Evolutionary conservation across 176 grass and related monocot genomes (phyloP).

Genomic region (Bonia amplexicaulis): DNA sequence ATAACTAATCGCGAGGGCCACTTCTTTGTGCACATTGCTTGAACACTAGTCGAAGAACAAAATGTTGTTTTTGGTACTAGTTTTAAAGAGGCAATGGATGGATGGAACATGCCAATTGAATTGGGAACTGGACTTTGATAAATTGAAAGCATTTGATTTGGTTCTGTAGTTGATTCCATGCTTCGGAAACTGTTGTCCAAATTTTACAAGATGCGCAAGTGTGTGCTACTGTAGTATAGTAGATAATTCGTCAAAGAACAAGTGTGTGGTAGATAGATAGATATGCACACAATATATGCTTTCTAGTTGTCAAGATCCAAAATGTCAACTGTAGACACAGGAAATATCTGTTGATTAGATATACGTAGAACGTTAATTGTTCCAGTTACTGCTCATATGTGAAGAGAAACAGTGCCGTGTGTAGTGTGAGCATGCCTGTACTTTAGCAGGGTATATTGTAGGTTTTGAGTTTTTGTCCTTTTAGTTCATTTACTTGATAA

Average conservation of each 20-base stretch:
- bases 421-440: neutral
- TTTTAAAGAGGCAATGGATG: neutral
- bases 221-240: neutral
- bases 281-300: neutral
- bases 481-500: neutral
- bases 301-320: neutral
- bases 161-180: neutral
- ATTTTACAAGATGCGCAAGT: neutral
- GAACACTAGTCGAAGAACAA: neutral
- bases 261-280: neutral
- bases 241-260: neutral
- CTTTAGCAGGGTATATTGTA: neutral
- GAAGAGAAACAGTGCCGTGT: neutral
- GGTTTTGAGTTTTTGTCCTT: neutral
- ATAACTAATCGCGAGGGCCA: neutral
- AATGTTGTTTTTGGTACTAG: neutral
- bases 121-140: neutral
- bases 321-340: neutral
- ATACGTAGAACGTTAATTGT: neutral
- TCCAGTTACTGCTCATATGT: neutral
- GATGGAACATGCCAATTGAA: neutral
- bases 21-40: neutral
- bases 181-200: neutral
- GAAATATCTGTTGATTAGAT: neutral
- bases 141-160: neutral